phyloP scores from a whole-genome alignment of 805 yeast species.

The Candida lessepsii region DNA sequence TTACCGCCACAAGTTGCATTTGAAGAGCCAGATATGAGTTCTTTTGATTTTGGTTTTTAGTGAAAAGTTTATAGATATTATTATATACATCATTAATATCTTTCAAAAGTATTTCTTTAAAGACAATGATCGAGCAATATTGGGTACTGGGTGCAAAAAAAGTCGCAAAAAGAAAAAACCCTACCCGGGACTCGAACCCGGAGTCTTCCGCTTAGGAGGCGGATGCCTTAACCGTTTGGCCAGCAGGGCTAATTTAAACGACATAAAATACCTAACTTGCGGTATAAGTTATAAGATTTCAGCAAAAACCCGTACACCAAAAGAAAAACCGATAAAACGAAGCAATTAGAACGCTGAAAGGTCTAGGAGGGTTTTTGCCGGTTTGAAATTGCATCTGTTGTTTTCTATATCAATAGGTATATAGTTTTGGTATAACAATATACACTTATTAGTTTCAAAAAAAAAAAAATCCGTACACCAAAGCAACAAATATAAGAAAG shows the following conservation, averaged over 20 bases:
- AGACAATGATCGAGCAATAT: no score
- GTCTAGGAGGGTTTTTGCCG: no score
- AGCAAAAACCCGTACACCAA: neutral
- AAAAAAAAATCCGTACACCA: no score
- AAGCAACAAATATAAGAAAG: no score
- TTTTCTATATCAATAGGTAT: no score
- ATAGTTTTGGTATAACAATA: no score
- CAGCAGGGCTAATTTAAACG: conserved; percentile 39
- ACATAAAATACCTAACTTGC: neutral
- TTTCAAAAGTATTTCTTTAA: no score
- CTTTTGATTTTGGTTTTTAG: conserved; percentile 51
- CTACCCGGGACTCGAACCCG: conserved; percentile 45
- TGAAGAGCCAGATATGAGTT: conserved; percentile 75
- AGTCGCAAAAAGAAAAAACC: conserved; percentile 17
- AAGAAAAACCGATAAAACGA: no score
- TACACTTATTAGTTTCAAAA: no score
- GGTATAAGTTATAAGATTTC: neutral
- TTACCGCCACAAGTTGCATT: conserved; percentile 54
- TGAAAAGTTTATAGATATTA: neutral
- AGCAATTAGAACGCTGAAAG: no score
- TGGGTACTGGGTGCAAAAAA: neutral
- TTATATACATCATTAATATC: no score
- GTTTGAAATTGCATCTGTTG: no score
- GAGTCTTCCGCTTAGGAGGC: conserved; percentile 44
- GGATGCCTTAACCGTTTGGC: conserved; percentile 57